A percentile compares a stretch with the other conserved stretches of the same genome.
Conservation (phyloP, 2,329 filamentous ascomycete species). For the Aureobasidium sp. region DNA sequence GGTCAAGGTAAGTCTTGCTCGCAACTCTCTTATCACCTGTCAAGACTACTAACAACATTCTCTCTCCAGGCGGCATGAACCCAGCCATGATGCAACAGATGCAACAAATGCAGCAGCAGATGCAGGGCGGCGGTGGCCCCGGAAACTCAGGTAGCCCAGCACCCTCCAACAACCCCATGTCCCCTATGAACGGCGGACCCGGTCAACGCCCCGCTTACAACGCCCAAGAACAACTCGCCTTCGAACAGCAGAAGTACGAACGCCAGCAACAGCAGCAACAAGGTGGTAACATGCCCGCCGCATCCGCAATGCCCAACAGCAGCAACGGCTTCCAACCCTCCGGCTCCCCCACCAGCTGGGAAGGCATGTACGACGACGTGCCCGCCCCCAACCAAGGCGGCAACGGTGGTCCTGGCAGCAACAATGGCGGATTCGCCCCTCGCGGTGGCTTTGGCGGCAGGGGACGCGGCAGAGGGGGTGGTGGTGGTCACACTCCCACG, state of each 20-base stretch:
- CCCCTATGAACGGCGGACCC: constrained; percentile 18
- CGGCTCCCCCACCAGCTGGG: constrained; percentile 77
- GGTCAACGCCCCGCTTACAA: constrained; percentile 48
- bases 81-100: constrained; percentile 68
- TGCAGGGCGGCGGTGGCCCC: constrained; percentile 26
- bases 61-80: constrained; percentile 44
- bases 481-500: constrained; percentile 14
- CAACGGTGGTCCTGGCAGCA: constrained; percentile 21
- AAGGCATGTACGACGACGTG: constrained; percentile 97
- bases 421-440: constrained; percentile 23
- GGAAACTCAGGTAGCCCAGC: constrained; percentile 17
- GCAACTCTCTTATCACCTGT: no score
- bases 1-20: constrained; percentile 4
- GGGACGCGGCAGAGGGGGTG: constrained; percentile 30
- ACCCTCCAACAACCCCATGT: constrained; percentile 11
- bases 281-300: neutral
- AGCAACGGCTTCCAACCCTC: constrained; percentile 38
- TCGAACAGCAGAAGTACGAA: constrained; percentile 73
- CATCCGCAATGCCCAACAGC: constrained; percentile 28
- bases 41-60: neutral
- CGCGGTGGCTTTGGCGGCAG: constrained; percentile 32
- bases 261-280: constrained; percentile 49
- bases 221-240: constrained; percentile 63
- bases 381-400: constrained; percentile 58
- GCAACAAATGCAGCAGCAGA: constrained; percentile 62